These are phyloP conservation scores for Tieghemiomyces parasiticus DNA, from an alignment of 192 early-diverging fungal genomes.

Conservation along the genomic window DNA sequence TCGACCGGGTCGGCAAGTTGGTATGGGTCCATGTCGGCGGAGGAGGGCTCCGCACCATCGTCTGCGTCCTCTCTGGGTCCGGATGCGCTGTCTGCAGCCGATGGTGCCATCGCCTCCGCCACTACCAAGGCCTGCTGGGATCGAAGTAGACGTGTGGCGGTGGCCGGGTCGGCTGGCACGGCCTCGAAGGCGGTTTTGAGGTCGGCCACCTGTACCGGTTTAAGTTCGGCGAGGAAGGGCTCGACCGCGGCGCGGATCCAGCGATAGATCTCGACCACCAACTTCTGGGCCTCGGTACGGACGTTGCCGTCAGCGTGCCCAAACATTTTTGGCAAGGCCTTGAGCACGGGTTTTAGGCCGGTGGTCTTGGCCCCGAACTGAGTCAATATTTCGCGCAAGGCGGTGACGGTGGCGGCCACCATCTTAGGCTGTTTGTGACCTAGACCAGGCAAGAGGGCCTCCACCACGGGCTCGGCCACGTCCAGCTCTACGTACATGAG, in stretches of 20 bases:
- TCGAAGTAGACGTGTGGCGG: slow-evolving; percentile 54
- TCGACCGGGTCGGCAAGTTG: slow-evolving; percentile 83
- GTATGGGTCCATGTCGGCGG: slow-evolving; percentile 52
- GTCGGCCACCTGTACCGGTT: slow-evolving; percentile 91
- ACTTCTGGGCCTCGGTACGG: slow-evolving; percentile 59
- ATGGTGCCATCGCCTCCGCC: slow-evolving; percentile 20
- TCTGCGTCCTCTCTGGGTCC: slow-evolving; percentile 21
- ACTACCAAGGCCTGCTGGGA: slow-evolving; percentile 57
- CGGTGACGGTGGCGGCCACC: slow-evolving; percentile 52
- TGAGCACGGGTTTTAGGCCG: slow-evolving; percentile 70
- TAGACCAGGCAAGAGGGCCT: slow-evolving; percentile 56
- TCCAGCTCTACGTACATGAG: slow-evolving; percentile 84
- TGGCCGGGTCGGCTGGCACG: slow-evolving; percentile 41
- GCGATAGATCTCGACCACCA: slow-evolving; percentile 79
- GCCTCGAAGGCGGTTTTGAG: slow-evolving; percentile 70
- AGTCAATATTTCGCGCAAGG: slow-evolving; percentile 43
- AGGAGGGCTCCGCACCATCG: slow-evolving; percentile 37
- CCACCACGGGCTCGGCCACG: slow-evolving; percentile 65
- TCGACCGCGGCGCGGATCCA: slow-evolving; percentile 82
- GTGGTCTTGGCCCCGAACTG: slow-evolving; percentile 70
- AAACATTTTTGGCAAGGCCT: slow-evolving; percentile 78
- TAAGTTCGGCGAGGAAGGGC: slow-evolving; percentile 65
- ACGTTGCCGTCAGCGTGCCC: slow-evolving; percentile 89
- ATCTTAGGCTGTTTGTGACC: slow-evolving; percentile 86
- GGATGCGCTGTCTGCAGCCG: slow-evolving; percentile 4